A percentile compares a stretch with the other conserved stretches of the same genome.
phyloP scores from a whole-genome alignment of 352 stramenopile genomes.

The Phytophthora vignae region DNA sequence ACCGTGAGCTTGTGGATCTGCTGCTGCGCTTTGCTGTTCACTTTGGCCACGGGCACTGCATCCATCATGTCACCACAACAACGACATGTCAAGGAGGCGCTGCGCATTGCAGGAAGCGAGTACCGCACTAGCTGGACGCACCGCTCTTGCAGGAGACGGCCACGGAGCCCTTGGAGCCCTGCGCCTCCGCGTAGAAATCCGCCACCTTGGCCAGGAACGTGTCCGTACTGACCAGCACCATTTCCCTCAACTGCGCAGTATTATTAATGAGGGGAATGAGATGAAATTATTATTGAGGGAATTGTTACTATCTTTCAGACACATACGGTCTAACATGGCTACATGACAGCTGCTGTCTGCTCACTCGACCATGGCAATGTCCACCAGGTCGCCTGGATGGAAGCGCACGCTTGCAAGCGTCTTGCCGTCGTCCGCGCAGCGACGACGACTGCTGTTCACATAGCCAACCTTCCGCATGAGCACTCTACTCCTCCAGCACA shows the following conservation, averaged over 20 bases:
- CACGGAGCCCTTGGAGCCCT: constrained; percentile 59
- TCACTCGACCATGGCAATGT: constrained; percentile 69
- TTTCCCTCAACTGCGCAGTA: constrained; percentile 24
- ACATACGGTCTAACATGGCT: constrained; percentile 5
- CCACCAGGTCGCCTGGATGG: constrained; percentile 68
- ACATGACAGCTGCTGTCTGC: not conserved
- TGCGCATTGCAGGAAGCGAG: not conserved
- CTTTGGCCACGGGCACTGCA: constrained; percentile 47
- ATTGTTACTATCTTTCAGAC: constrained; percentile 25
- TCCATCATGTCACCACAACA: not conserved
- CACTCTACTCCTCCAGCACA: constrained; percentile 33
- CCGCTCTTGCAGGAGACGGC: constrained; percentile 75
- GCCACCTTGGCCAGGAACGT: constrained; percentile 69
- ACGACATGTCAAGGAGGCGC: constrained; percentile 14
- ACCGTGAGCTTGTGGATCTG: constrained; percentile 47
- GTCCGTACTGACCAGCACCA: constrained; percentile 67
- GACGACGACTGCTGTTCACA: constrained; percentile 61
- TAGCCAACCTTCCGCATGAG: constrained; percentile 70
- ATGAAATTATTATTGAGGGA: constrained; percentile 20
- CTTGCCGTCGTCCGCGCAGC: constrained; percentile 67
- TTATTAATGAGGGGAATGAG: constrained; percentile 22
- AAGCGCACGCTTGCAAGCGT: constrained; percentile 71
- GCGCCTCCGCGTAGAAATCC: constrained; percentile 58
- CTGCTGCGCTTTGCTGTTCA: constrained; percentile 46
- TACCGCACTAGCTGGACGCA: constrained; percentile 28